Base-by-base conservation (phyloP, 2,329 filamentous ascomycete genomes). In the Ophiocordyceps australis region DNA sequence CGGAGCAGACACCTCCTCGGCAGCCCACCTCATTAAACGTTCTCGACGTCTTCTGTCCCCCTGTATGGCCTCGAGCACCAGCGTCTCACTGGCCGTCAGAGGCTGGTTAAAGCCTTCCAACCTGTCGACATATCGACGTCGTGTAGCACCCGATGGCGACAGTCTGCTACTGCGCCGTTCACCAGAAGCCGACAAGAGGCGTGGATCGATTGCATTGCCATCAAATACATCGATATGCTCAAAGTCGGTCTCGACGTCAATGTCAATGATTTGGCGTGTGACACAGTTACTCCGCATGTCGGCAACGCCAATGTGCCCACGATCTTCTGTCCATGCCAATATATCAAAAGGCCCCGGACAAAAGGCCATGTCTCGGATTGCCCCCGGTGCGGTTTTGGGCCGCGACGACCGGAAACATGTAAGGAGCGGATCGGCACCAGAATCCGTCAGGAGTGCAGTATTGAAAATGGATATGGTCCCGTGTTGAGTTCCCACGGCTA, bases 271-370 rank as follows among this genome's bases (percentile, higher is more conserved):
- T 43, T 89, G 80, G 23, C 74, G 69, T 26, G 68, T 61, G 24
- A 63, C 56, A 33, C 81, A 72, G 14, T 73, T 67, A 36, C 59
- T 65, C 17, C 79, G 65, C 25, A 80, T 52, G 46, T 89, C 80
- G 5, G 75, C 75, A 20, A 86, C 59, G 20, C 77, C 80, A 11
- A 85, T 59, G 29, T 72, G 62, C 4, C 75, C 78, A 34, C 79
- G 74, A 39, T 93, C 80, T 49, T 98, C 89, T 7, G 83, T 80
- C 85, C 89, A 95, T 6, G 91, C 78, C 21, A 98, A 57, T 12
- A 98, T 65, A 43, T 94, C 86, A 59, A 76, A 86, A 1, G 85
- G 81, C 2, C 79, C 78, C 1, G 86, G 85, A 5, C 80, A 83
- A 45, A 98, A 98, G 2, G 76, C 65, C 78, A 95, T 91, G 32